phyloP scores from a whole-genome alignment of 2,329 filamentous ascomycete genomes.

The Colletotrichum limetticola region DNA sequence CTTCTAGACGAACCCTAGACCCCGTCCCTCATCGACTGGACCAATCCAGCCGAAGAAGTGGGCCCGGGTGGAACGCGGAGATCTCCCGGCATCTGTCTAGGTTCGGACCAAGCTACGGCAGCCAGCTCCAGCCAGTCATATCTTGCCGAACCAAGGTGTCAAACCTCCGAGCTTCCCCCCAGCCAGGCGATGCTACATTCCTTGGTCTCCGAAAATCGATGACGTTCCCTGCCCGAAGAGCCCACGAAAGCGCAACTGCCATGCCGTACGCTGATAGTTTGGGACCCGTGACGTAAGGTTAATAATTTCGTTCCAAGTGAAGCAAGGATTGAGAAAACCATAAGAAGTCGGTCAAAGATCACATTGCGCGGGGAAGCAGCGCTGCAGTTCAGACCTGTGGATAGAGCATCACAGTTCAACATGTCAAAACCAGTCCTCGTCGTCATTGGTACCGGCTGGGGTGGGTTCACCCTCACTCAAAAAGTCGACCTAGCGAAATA shows the following conservation, averaged over 20 bases:
- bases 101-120: background rate
- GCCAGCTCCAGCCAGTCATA: constrained; percentile 8
- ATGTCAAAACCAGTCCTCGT: constrained; percentile 24
- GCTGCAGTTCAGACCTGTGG: background rate
- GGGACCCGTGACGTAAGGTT: constrained; percentile 20
- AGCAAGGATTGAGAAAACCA: background rate
- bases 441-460: constrained; percentile 88
- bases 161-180: constrained; percentile 1
- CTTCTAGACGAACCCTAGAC: background rate
- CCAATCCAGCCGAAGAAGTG: constrained; percentile 1
- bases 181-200: background rate
- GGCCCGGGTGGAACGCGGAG: constrained; percentile 11
- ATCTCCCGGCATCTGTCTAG: constrained; percentile 26
- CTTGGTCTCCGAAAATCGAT: constrained; percentile 13
- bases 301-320: background rate
- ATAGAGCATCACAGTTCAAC: background rate
- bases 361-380: no score
- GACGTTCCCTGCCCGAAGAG: constrained; percentile 22
- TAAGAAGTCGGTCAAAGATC: background rate
- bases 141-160: background rate
- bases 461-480: constrained; percentile 39
- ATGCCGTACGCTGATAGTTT: background rate
- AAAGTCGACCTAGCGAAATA: constrained; percentile 98
- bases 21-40: background rate
- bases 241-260: background rate